These are phyloP conservation scores for Chlamydomonas applanata DNA, from an alignment of 139 green algal species.

Conservation along the genomic window DNA sequence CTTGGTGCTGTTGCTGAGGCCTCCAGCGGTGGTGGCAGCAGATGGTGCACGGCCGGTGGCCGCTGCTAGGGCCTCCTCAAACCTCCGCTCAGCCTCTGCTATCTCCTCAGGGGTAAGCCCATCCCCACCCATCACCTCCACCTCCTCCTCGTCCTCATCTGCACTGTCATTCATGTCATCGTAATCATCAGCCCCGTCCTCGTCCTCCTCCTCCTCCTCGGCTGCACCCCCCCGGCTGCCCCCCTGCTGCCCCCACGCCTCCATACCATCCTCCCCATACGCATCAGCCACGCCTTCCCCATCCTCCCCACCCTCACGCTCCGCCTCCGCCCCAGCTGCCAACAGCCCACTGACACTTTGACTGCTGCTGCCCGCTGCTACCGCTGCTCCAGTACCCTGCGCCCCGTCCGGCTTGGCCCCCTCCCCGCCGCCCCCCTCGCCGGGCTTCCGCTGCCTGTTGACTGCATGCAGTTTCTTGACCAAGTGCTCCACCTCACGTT, in stretches of 20 bases:
- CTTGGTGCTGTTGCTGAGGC: slow-evolving; percentile 6
- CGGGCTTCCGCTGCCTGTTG: too few relatives aligned
- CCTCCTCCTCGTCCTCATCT: slow-evolving; percentile 56
- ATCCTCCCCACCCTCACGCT: slow-evolving; percentile 20
- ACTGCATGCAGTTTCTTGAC: slow-evolving; percentile 56
- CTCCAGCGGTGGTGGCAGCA: neutral
- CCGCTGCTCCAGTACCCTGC: too few relatives aligned
- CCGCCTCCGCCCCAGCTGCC: slow-evolving; percentile 27
- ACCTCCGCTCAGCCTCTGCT: slow-evolving; percentile 59
- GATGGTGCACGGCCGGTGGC: too few relatives aligned
- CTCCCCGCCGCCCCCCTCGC: too few relatives aligned
- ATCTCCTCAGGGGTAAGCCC: slow-evolving; percentile 74
- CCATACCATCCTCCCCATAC: too few relatives aligned
- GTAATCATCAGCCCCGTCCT: slow-evolving; percentile 22
- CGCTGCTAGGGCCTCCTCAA: slow-evolving; percentile 39
- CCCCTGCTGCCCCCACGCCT: slow-evolving; percentile 41
- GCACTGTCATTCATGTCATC: slow-evolving; percentile 33
- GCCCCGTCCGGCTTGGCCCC: too few relatives aligned
- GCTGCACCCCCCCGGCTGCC: slow-evolving; percentile 7
- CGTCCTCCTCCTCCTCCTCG: slow-evolving; percentile 28
- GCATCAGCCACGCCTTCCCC: neutral
- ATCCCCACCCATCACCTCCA: slow-evolving; percentile 65
- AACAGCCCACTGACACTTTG: slow-evolving; percentile 4
- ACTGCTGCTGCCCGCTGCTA: too few relatives aligned
- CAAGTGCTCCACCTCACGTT: slow-evolving; percentile 84